Evolutionary conservation across 2,329 filamentous ascomycete species (phyloP).

Genomic region (Botrytis hyacinthi): DNA sequence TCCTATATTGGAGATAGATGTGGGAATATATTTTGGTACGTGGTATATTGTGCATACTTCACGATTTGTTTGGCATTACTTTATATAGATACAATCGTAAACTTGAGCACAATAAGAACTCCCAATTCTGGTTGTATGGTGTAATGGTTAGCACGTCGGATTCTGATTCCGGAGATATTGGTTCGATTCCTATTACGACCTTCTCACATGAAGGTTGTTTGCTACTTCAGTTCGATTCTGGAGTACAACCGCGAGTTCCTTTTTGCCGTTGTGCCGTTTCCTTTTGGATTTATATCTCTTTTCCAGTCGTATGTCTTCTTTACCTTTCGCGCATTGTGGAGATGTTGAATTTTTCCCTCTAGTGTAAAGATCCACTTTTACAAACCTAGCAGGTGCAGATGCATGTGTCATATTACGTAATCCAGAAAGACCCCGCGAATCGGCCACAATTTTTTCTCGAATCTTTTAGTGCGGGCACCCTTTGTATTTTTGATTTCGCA

Average conservation of each 20-base stretch:
- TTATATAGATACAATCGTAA: rapidly evolving
- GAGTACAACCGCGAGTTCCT: background rate
- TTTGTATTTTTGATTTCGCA: background rate
- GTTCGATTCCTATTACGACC: conserved; percentile 23
- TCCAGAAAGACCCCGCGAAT: conserved; percentile 2
- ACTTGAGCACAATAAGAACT: background rate
- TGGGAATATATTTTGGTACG: background rate
- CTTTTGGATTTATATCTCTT: background rate
- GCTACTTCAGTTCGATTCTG: conserved; percentile 9
- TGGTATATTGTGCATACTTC: background rate
- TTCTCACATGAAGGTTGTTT: conserved; percentile 2
- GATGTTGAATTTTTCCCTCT: background rate
- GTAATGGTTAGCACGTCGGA: conserved; percentile 30
- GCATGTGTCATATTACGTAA: conserved; percentile 9
- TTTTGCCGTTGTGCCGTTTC: background rate
- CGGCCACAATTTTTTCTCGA: background rate
- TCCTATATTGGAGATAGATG: background rate
- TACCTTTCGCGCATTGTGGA: background rate
- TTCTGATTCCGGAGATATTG: conserved; percentile 31
- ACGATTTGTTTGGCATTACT: rapidly evolving
- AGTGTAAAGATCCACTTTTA: background rate
- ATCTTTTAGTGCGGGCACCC: background rate
- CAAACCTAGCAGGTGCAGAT: background rate
- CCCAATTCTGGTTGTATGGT: conserved; percentile 15
- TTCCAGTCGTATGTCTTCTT: background rate